These are phyloP conservation scores for Fusarium pseudograminearum DNA, from an alignment of 2,329 filamentous ascomycete species.

Conservation along the genomic window DNA sequence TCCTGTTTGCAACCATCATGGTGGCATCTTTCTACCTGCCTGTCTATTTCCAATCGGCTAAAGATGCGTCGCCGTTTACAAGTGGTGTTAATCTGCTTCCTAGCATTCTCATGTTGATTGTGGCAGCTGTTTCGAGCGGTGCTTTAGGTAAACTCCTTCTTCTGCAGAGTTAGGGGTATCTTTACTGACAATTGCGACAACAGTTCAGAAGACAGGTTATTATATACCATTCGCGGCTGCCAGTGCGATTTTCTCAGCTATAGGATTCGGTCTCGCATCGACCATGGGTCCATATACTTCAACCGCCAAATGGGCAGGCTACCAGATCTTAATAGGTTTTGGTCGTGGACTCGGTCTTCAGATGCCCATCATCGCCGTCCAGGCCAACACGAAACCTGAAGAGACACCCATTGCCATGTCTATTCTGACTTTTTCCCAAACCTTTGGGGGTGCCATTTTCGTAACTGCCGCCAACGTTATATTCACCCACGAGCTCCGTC, in stretches of 20 bases:
- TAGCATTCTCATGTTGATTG: conserved; percentile 45
- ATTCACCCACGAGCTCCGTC: conserved; percentile 50
- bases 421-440: conserved; percentile 44
- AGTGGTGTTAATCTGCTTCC: conserved; percentile 50
- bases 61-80: conserved; percentile 47
- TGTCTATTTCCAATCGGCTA: conserved; percentile 65
- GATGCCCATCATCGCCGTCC: conserved; percentile 52
- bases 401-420: conserved; percentile 48
- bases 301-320: conserved; percentile 58
- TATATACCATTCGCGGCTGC: conserved; percentile 58
- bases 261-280: conserved; percentile 57
- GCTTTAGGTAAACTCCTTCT: conserved; percentile 29
- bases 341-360: conserved; percentile 60
- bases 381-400: conserved; percentile 44
- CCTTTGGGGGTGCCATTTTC: conserved; percentile 60
- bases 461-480: conserved; percentile 53
- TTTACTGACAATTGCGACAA: background rate
- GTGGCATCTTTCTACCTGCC: conserved; percentile 62
- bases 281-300: conserved; percentile 54
- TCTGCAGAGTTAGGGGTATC: no score
- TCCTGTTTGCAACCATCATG: conserved; percentile 59
- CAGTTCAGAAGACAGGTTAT: conserved; percentile 54
- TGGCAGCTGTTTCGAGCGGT: conserved; percentile 43
- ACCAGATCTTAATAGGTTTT: conserved; percentile 57
- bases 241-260: conserved; percentile 49